These are phyloP conservation scores for Diplocarpon rosae DNA, from an alignment of 2,329 filamentous ascomycete genomes.

Conservation along the genomic window DNA sequence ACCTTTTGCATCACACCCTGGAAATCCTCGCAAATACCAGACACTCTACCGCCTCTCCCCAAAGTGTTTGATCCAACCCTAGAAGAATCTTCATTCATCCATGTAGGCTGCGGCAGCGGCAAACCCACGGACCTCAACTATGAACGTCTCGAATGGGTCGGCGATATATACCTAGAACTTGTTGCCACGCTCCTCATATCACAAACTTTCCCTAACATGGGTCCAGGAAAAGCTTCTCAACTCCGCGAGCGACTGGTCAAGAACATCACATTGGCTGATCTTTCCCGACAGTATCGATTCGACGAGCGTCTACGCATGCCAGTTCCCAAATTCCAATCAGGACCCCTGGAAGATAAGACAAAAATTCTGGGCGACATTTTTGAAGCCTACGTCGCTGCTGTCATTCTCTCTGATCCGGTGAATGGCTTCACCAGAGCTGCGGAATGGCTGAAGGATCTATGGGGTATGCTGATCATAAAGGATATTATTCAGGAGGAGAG, in stretches of 20 bases:
- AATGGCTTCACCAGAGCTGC: conserved; percentile 51
- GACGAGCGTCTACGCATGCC: conserved; percentile 41
- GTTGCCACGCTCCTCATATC: conserved; percentile 67
- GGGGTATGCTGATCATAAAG: conserved; percentile 52
- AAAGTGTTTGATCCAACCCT: conserved; percentile 47
- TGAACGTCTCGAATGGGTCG: conserved; percentile 79
- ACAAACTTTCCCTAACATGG: conserved; percentile 53
- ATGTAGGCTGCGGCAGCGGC: conserved; percentile 30
- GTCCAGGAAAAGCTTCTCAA: conserved; percentile 61
- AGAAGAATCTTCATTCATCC: conserved; percentile 55
- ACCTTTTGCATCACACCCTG: conserved; percentile 34
- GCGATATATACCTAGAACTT: conserved; percentile 75
- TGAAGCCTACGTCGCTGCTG: conserved; percentile 77
- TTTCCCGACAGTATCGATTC: conserved; percentile 60
- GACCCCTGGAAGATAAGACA: conserved; percentile 38
- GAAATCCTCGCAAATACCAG: conserved; percentile 38
- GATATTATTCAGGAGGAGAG: conserved; percentile 36
- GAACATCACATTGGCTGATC: conserved; percentile 65
- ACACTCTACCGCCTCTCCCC: conserved; percentile 46
- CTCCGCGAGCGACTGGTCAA: conserved; percentile 70
- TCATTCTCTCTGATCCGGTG: conserved; percentile 55
- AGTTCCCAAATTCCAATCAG: neutral
- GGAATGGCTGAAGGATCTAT: conserved; percentile 65
- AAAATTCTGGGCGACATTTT: conserved; percentile 83
- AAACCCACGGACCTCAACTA: conserved; percentile 40